Evolutionary conservation across 441 rosid genomes (phyloP).

Genomic region (Omphalea diandra): DNA sequence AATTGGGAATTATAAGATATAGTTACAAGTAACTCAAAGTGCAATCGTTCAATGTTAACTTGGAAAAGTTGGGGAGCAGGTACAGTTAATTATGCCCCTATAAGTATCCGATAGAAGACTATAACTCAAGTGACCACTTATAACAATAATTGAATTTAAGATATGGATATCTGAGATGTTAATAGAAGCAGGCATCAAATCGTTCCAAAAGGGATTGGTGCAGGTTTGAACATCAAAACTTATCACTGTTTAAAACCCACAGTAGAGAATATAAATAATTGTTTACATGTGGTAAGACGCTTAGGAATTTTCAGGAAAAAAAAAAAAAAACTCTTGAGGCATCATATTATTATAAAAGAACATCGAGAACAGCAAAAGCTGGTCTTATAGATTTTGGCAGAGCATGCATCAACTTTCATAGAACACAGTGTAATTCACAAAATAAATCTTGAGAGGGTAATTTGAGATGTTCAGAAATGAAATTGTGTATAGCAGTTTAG

Average conservation of each 20-base stretch:
- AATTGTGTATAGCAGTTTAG: not conserved
- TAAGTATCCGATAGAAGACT: not conserved
- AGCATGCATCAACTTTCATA: not conserved
- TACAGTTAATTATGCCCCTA: not conserved
- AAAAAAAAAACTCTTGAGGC: not conserved
- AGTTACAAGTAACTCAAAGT: no score
- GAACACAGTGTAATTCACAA: not conserved
- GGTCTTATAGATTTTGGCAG: not conserved
- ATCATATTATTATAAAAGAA: not conserved
- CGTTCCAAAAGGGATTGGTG: not conserved
- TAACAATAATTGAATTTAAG: not conserved
- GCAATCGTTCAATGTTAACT: no score
- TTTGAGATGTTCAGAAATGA: slow-evolving; percentile 11
- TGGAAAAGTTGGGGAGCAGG: not conserved
- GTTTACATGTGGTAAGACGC: no score
- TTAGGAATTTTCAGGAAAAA: not conserved
- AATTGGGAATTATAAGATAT: no score
- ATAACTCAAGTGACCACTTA: not conserved
- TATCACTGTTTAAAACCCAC: not conserved
- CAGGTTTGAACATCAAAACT: not conserved
- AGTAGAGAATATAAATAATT: not conserved
- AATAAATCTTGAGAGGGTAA: no score
- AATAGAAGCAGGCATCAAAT: not conserved
- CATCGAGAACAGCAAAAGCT: not conserved
- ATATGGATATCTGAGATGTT: slow-evolving; percentile 1